Conservation (phyloP, 495 filamentous ascomycete genomes). For the Platismatia glauca region DNA sequence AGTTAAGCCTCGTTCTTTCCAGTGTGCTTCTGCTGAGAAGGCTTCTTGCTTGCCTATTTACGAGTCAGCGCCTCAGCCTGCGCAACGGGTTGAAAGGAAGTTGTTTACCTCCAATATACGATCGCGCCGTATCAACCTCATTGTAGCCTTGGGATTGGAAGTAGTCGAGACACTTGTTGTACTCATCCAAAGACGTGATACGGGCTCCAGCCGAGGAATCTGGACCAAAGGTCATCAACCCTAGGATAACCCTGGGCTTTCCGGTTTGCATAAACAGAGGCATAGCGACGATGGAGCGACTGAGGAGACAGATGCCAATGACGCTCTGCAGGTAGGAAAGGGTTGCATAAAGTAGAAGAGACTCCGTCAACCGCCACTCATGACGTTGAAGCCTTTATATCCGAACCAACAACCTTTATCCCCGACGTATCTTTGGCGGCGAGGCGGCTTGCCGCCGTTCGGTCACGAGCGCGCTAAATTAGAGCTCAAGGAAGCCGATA, state of each 20-base stretch:
- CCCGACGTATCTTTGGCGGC: too few relatives aligned
- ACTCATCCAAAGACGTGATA: constrained; percentile 59
- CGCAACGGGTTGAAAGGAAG: not conserved
- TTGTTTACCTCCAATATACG: constrained; percentile 52
- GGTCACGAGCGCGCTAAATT: too few relatives aligned
- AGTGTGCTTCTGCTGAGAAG: constrained; percentile 65
- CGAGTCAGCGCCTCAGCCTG: not conserved
- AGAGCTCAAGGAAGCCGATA: too few relatives aligned
- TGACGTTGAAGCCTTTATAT: too few relatives aligned
- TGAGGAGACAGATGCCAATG: not conserved
- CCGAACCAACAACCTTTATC: too few relatives aligned
- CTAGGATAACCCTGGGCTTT: constrained; percentile 48
- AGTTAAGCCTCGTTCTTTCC: constrained; percentile 73
- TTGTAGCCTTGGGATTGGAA: constrained; percentile 67
- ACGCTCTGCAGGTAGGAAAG: too few relatives aligned
- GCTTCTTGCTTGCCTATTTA: constrained; percentile 55
- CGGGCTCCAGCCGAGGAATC: constrained; percentile 49
- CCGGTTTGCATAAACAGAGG: constrained; percentile 46
- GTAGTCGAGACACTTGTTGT: constrained; percentile 54
- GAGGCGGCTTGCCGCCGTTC: too few relatives aligned
- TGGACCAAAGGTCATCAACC: constrained; percentile 54
- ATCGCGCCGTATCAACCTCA: constrained; percentile 70
- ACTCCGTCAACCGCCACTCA: too few relatives aligned
- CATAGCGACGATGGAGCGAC: constrained; percentile 29
- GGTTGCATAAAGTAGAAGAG: too few relatives aligned